Conservation (phyloP, 2,329 filamentous ascomycete species). For the Paraconiothyrium brasiliense region DNA sequence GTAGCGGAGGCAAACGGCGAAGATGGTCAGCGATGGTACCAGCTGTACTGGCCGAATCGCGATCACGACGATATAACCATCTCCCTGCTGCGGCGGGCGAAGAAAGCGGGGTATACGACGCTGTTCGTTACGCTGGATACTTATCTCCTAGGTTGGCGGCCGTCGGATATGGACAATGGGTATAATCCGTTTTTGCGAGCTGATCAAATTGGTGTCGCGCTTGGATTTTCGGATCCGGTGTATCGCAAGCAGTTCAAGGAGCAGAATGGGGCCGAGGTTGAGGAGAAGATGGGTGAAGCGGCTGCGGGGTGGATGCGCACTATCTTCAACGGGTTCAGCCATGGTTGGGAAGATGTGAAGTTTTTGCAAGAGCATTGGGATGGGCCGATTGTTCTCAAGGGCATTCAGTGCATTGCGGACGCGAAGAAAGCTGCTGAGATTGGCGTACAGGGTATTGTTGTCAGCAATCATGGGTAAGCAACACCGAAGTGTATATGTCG, state of each 20-base stretch:
- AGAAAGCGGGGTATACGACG: constrained; percentile 66
- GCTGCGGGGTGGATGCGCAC: constrained; percentile 36
- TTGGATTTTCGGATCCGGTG: constrained; percentile 73
- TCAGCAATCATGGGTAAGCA: constrained; percentile 61
- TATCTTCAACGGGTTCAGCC: constrained; percentile 57
- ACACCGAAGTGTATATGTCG: too few relatives aligned
- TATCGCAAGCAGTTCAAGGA: constrained; percentile 67
- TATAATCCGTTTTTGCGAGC: constrained; percentile 42
- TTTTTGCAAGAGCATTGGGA: constrained; percentile 68
- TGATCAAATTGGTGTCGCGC: constrained; percentile 61
- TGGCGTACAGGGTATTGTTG: constrained; percentile 61
- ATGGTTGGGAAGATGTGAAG: constrained; percentile 70
- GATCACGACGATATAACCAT: constrained; percentile 69
- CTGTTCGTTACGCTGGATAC: constrained; percentile 78
- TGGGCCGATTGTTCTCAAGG: constrained; percentile 71
- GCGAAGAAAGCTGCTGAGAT: constrained; percentile 55
- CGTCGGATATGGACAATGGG: constrained; percentile 70
- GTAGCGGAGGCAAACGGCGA: constrained; percentile 64
- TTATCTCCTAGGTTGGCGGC: constrained; percentile 72
- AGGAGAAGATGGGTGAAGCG: constrained; percentile 50
- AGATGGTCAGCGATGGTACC: constrained; percentile 71
- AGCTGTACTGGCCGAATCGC: constrained; percentile 76
- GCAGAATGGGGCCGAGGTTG: constrained; percentile 46
- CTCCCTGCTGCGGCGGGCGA: constrained; percentile 69
- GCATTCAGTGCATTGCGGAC: constrained; percentile 62